Evolutionary conservation across 2,329 filamentous ascomycete species (phyloP), one percentile per base, ranked within the genome.

Genomic region (Sphaceloma murrayae): DNA sequence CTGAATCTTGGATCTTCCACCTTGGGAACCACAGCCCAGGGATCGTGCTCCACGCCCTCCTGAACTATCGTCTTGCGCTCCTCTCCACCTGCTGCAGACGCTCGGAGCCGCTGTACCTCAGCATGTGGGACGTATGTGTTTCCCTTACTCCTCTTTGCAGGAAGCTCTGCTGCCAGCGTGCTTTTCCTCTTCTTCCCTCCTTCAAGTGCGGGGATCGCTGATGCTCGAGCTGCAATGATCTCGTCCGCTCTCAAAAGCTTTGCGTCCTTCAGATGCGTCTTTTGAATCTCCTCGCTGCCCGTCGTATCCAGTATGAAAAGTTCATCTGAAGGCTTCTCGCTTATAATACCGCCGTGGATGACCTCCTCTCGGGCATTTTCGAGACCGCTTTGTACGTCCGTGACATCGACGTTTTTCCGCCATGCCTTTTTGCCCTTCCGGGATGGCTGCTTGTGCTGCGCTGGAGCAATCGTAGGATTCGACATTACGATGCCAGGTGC

Each of bases 381-480:
- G 24, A 98, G 75, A 49, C 91, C 91, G 44, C 82, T 68, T 56
- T 89, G 75, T 18, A 98, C 77, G 50, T 94, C 81, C 19, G 85
- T 82, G 50, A 96, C 77, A 65, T 98, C 86, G 63, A 98, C 86
- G 67, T 98, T 94, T 65, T 96, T 98, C 59, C 91, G 77, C 91
- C 91, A 98, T 22, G 91, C 89, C 69, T 94, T 96, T 67, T 96
- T 96, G 56, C 93, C 91, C 63, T 98, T 98, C 60, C 91, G 76
- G 4, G 89, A 96, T 18, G 87, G 78, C 64, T 98, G 91, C 51
- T 77, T 87, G 66, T 82, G 79, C 53, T 93, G 85, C 51, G 80
- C 78, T 8, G 87, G 88, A 13, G 85, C 82, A 26, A 72, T 65
- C 9, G 66, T 64, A 26, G 73, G 65, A 48, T 66, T 72, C 30